Percentiles rank a stretch among this genome's conserved stretches.
Evolutionary conservation across 2,329 filamentous ascomycete species (phyloP).

Genomic region (Coniosporium tulheliwenetii): DNA sequence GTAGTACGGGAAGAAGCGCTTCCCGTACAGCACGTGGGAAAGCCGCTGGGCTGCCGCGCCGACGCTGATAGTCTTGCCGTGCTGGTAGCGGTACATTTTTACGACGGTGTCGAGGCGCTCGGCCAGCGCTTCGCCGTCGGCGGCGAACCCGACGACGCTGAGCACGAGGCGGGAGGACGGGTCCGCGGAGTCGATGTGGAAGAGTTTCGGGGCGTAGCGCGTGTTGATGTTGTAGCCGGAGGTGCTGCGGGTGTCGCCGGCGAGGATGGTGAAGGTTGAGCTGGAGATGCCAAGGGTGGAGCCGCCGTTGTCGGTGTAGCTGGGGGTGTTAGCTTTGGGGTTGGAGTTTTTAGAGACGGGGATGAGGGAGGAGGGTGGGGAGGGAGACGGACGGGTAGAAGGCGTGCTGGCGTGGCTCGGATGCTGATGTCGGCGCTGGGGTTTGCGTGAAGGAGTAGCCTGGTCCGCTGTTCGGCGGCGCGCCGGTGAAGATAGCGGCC

Average conservation of each 20-base stretch:
- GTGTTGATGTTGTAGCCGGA: constrained; percentile 99
- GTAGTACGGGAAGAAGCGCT: constrained; percentile 99
- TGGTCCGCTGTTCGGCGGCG: constrained; percentile 34
- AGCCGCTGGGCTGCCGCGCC: constrained; percentile 89
- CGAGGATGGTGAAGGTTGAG: constrained; percentile 87
- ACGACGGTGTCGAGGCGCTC: constrained; percentile 87
- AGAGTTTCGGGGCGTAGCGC: constrained; percentile 86
- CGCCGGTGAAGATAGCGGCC: constrained; percentile 37
- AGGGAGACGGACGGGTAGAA: constrained; percentile 71
- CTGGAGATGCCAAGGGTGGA: constrained; percentile 92
- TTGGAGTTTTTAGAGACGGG: background rate
- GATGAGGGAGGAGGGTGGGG: background rate
- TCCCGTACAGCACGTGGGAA: constrained; percentile 88
- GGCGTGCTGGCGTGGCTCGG: constrained; percentile 50
- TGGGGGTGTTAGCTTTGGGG: constrained; percentile 18
- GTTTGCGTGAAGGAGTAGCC: constrained; percentile 45
- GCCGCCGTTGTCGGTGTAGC: constrained; percentile 95
- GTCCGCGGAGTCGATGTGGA: constrained; percentile 87
- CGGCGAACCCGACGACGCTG: constrained; percentile 89
- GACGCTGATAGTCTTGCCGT: constrained; percentile 90
- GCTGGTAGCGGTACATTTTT: constrained; percentile 98
- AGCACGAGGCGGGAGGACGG: constrained; percentile 74
- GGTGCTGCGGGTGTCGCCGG: constrained; percentile 90
- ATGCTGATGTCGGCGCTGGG: constrained; percentile 25
- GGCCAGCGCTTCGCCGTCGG: constrained; percentile 84